phyloP scores from a whole-genome alignment of 139 green algal genomes.

The Tetradesmus lagerheimii region DNA sequence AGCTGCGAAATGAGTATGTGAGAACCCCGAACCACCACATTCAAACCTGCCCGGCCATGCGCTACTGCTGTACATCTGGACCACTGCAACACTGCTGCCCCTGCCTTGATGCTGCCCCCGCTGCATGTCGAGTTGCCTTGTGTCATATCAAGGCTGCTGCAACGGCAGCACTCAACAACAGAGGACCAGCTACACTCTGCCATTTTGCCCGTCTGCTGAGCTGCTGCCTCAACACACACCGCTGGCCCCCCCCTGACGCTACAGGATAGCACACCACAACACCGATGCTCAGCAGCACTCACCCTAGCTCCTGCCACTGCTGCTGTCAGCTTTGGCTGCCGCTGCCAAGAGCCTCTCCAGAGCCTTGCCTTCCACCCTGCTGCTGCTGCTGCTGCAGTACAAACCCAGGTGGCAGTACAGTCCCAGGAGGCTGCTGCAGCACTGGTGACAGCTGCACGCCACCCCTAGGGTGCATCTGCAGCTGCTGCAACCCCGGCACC shows the following conservation, averaged over 20 bases:
- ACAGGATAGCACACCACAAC: too few species aligned
- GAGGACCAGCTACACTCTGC: too few species aligned
- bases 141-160: background rate
- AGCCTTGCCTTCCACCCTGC: background rate
- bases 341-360: background rate
- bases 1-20: background rate
- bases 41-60: background rate
- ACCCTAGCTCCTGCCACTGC: background rate
- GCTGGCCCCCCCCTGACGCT: too few species aligned
- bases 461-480: background rate
- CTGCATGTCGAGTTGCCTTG: background rate
- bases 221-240: too few species aligned
- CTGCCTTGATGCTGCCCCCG: background rate
- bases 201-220: too few species aligned
- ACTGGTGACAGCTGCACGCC: background rate
- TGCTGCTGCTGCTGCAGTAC: background rate
- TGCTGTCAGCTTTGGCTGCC: background rate
- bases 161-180: too few species aligned
- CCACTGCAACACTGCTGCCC: background rate
- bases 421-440: constrained; percentile 7
- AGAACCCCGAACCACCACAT: too few species aligned
- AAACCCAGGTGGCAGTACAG: background rate
- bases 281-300: too few species aligned
- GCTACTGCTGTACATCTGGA: background rate
- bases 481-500: background rate